Evolutionary conservation across 345 rosid species (phyloP), one percentile per base, ranked within the genome.

Genomic region (Eucalyptus erythrocorys): DNA sequence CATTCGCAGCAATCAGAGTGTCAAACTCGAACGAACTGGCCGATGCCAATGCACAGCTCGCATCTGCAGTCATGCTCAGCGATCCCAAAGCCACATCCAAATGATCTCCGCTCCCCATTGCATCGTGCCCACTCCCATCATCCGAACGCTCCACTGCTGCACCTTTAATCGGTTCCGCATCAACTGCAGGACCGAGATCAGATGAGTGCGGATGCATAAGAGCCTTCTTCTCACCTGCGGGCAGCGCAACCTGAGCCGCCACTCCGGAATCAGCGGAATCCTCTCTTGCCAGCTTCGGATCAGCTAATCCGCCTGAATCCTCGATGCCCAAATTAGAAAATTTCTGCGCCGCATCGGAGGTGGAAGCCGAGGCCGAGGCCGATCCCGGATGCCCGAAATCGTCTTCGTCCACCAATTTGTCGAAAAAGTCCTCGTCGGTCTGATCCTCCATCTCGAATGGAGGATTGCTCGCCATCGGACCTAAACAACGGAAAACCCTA

Each of bases 341-440:
- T 32, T 95, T 96, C 81, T 57, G 91, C 22, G 90, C 93, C 22
- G 93, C 97, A 47, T 95, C 96, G 2, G 97, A 93, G 64, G 94
- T 95, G 53, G 89, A 87, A 61, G 71, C 88, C 49, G 80, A 48
- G n/a, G 24, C 48, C 13, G 68, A 61, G n/a, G 24, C 48, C 13
- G 68, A 61, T 61, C 51, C 68, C 2, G 90, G 45, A 32, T 93
- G 87, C 34, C 92, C 89, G 55, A 93, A 91, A 87, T 95, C 93
- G 42, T 97, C 96, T 51, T 89, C 90, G 51, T 89, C 80, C 40
- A 97, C 99, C 89, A 98, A 95, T 87, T 95, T 95, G 91, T 98
- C 97, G 87, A 98, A 98, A 95, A 98, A 98, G 94, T 97, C 99
- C 93, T 95, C 98, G 48, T 98, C 99, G 88, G 97, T 95, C 93